Base-by-base conservation (phyloP, 2,329 filamentous ascomycete species). In the Myriosclerotinia duriaeana region DNA sequence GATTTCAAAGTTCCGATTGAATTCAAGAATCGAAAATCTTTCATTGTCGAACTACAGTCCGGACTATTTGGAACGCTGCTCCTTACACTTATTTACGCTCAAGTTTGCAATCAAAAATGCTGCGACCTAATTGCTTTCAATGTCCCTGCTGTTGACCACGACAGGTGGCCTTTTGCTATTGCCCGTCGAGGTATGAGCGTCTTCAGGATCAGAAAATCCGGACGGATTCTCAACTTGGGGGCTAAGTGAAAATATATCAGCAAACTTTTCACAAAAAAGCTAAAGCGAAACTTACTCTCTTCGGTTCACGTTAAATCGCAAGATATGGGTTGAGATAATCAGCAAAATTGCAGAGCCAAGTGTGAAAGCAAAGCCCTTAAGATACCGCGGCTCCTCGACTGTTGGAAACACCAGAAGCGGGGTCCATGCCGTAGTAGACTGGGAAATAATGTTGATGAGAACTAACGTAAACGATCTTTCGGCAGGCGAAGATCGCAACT, bases 381-480 rank as follows among this genome's bases (percentile, higher is more conserved):
- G 44, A 46, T 46, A 46, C 5, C 44, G 44, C 44, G 44, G 44
- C 9, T 17, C 44, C n/a, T 46, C 44, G 7, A 46, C 44, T n/a
- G 44, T 46, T 6, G 44, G 44, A n/a, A 20, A 46, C 17, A 46
- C 44, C 17, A 46, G 44, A 46, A 46, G 17, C 17, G 44, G 44
- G n/a, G 44, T 46, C 17, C 17, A 46, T n/a, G 17, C 17, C 5
- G 17, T 46, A 0, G 79, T 80, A 0, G 78, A 80, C 68, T 81
- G 79, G 0, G 79, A 75, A 17, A 82, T 69, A 0, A 76, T 74
- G 65, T 80, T 82, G 62, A 80, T 77, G 9, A 79, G 71, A 3
- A 82, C 76, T 5, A 83, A 70, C 0, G 76, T 78, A 30, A 82
- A 74, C 0, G 79, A 76, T 22, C 81, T 74, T 66, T 81, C 79